These are phyloP conservation scores for Cyclotella atomus DNA, from an alignment of 108 stramenopile genomes.

Conservation along the genomic window DNA sequence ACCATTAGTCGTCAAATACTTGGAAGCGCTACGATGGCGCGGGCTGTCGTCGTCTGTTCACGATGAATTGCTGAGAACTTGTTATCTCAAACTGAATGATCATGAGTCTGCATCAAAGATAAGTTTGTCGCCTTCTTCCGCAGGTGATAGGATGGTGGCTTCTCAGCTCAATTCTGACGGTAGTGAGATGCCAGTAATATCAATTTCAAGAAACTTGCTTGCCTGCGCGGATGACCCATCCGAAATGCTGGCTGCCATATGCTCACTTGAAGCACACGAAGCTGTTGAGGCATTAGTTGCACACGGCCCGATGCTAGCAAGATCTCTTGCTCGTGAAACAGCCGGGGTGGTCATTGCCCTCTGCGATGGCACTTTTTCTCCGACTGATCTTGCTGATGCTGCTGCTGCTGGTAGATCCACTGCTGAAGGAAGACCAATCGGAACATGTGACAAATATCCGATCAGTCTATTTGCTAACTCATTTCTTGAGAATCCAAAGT, in stretches of 20 bases:
- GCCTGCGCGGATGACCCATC: constrained; percentile 63
- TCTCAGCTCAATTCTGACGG: constrained; percentile 55
- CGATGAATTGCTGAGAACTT: constrained; percentile 78
- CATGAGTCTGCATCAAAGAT: constrained; percentile 76
- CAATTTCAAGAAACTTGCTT: constrained; percentile 60
- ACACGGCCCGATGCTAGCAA: constrained; percentile 75
- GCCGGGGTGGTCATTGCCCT: constrained; percentile 84
- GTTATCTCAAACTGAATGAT: constrained; percentile 85
- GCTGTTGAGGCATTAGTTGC: constrained; percentile 72
- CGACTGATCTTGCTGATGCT: constrained; percentile 59
- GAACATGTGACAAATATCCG: constrained; percentile 67
- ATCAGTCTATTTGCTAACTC: constrained; percentile 80
- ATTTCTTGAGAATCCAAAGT: constrained; percentile 83
- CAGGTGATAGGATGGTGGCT: constrained; percentile 25
- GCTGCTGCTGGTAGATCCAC: no score
- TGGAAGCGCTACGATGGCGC: constrained; percentile 74
- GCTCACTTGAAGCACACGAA: constrained; percentile 77
- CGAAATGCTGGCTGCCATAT: constrained; percentile 81
- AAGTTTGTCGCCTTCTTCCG: constrained; percentile 54
- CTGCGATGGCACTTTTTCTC: constrained; percentile 85
- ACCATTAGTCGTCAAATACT: constrained; percentile 82
- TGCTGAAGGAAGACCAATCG: constrained; percentile 21
- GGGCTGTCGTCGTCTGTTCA: constrained; percentile 76
- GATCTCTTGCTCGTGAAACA: constrained; percentile 76
- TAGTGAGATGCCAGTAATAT: constrained; percentile 26